phyloP scores from a whole-genome alignment of 1,139 yeast species.

The Yamadazyma atlantica region DNA sequence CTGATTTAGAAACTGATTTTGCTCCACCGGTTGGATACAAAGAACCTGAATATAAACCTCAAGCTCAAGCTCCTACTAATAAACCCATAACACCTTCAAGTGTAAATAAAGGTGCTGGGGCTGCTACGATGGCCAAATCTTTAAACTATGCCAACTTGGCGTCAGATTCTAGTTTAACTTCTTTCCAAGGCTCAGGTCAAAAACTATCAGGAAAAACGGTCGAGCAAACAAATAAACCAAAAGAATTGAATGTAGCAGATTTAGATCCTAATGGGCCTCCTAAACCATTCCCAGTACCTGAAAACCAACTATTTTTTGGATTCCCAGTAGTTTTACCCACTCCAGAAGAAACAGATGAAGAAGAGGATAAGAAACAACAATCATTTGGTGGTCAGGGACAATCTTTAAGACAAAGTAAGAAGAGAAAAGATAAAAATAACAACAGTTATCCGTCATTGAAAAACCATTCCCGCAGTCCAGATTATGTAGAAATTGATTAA shows the following conservation, averaged over 20 bases:
- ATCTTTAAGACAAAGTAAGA: slow-evolving; percentile 69
- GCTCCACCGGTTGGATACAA: slow-evolving; percentile 99
- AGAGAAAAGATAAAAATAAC: slow-evolving; percentile 62
- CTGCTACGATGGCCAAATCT: slow-evolving; percentile 78
- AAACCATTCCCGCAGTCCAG: slow-evolving; percentile 65
- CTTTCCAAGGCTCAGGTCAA: slow-evolving; percentile 67
- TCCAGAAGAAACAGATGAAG: slow-evolving; percentile 40
- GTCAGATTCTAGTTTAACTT: slow-evolving; percentile 32
- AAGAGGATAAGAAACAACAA: slow-evolving; percentile 16
- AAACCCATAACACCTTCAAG: slow-evolving; percentile 35
- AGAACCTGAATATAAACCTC: slow-evolving; percentile 68
- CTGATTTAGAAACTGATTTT: slow-evolving; percentile 95
- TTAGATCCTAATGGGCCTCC: slow-evolving; percentile 60
- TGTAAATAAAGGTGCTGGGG: slow-evolving; percentile 45
- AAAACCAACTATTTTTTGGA: slow-evolving; percentile 90
- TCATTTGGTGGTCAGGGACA: slow-evolving; percentile 66
- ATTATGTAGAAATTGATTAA: slow-evolving; percentile 75
- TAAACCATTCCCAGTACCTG: slow-evolving; percentile 71
- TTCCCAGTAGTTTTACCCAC: slow-evolving; percentile 81
- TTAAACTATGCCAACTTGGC: slow-evolving; percentile 68
- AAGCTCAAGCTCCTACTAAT: slow-evolving; percentile 30
- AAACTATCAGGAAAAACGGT: slow-evolving; percentile 67
- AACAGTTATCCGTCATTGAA: slow-evolving; percentile 40
- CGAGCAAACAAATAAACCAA: slow-evolving; percentile 15
- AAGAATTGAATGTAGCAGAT: slow-evolving; percentile 31